Evolutionary conservation across 2,329 filamentous ascomycete genomes (phyloP), one percentile per base, ranked within the genome.

Genomic region (Pseudohalonectria lignicola): DNA sequence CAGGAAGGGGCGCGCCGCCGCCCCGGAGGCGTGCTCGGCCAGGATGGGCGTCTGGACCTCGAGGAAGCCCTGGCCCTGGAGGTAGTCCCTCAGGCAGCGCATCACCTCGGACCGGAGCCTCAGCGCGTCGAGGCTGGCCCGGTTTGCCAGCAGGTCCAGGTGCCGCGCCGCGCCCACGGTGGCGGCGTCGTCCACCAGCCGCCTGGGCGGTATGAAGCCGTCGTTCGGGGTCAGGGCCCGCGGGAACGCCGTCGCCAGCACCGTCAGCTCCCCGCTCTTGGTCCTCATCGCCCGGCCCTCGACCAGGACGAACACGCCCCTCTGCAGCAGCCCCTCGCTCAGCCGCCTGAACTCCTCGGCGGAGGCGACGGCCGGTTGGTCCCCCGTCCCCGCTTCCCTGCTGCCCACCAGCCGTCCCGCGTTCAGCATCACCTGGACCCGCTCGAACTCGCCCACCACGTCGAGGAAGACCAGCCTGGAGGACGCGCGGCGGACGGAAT

Each of bases 1-100:
- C 47, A 79, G 69, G 55, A 98, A 98, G 0, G 92, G 86, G 35
- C 85, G 79, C 2, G 92, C 92, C 29, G 80, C 71, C 4, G 92
- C 92, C 30, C 92, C 92, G n/a, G 87, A 83, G 2, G 88, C 87
- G 36, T 79, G 74, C 34, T 81, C 76, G 7, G 84, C 80, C 37
- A 98, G 68, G 41, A 96, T 86, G 1, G 92, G 92, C 0, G 92
- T 98, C 49, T 83, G 84, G 34, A 96, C 87, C 60, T 95, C 88
- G 39, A 87, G 64, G 52, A 95, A 95, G 5, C 73, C 71, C 33
- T 74, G 69, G 8, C 76, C 66, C 42, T 85, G 67, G 39, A 96
- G 76, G 54, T 82, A 86, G 37, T 76, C 70, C 26, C 86, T 78
- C 46, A 96, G 69, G 46, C 76, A 74, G 41, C 79, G 77, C 45